These are phyloP conservation scores for Eucalyptus sp. DNA, from an alignment of 345 rosid species.

Conservation along the genomic window DNA sequence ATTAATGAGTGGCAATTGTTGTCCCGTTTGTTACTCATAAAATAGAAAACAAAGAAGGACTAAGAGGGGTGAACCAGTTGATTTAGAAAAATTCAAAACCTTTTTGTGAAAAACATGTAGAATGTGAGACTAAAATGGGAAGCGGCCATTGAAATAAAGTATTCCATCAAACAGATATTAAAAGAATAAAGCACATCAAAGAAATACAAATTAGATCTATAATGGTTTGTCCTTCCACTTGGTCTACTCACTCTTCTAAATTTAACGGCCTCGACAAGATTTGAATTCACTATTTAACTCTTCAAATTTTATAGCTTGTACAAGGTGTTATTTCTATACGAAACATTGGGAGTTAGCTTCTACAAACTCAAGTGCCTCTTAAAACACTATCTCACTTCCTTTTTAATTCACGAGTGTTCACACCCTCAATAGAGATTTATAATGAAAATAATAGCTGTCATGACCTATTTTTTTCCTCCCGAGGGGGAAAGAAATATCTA, in stretches of 20 bases:
- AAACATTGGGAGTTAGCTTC: not conserved
- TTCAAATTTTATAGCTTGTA: not conserved
- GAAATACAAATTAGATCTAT: not conserved
- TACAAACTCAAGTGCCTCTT: not conserved
- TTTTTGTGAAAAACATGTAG: not conserved
- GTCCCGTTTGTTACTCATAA: not conserved
- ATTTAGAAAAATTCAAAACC: not conserved
- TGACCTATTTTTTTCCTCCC: too few species aligned
- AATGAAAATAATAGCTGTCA: too few species aligned
- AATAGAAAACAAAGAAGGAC: not conserved
- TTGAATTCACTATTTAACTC: not conserved
- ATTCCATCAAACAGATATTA: not conserved
- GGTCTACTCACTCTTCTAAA: not conserved
- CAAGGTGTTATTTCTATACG: not conserved
- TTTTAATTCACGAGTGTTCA: too few species aligned
- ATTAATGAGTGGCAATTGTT: not conserved
- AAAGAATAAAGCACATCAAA: not conserved
- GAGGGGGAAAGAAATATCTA: too few species aligned
- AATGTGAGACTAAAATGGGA: not conserved
- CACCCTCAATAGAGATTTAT: too few species aligned
- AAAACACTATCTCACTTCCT: not conserved
- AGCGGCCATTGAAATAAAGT: not conserved
- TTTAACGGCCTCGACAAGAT: not conserved
- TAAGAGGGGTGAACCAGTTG: not conserved
- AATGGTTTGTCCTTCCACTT: not conserved